phyloP scores from a whole-genome alignment of 2,329 filamentous ascomycete species.

The Metarhizium guizhouense region DNA sequence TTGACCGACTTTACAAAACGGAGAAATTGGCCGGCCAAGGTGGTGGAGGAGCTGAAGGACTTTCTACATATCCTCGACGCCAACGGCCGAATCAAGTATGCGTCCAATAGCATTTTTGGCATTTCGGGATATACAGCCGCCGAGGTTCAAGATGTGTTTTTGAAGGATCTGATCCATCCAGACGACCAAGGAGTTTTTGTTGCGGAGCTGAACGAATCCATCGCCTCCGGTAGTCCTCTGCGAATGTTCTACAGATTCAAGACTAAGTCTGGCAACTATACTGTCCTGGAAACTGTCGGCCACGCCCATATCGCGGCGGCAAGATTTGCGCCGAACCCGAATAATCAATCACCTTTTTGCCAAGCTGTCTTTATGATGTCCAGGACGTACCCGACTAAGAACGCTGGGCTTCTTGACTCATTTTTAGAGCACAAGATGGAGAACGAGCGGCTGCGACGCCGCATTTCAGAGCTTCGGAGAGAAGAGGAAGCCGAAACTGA shows the following conservation, averaged over 20 bases:
- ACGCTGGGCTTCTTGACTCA: constrained; percentile 75
- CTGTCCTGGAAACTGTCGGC: constrained; percentile 84
- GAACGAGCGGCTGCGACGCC: constrained; percentile 76
- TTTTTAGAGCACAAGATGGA: constrained; percentile 97
- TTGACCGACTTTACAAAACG: constrained; percentile 52
- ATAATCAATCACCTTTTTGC: constrained; percentile 62
- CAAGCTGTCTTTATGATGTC: constrained; percentile 92
- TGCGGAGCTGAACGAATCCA: constrained; percentile 81
- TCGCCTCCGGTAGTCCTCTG: constrained; percentile 68
- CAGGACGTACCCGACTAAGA: constrained; percentile 81
- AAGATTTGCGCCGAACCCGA: constrained; percentile 51
- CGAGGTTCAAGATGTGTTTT: constrained; percentile 64
- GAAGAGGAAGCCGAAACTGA: constrained; percentile 79
- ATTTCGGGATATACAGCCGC: constrained; percentile 68
- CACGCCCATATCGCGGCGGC: constrained; percentile 79
- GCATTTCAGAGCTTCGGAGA: constrained; percentile 74
- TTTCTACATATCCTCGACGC: constrained; percentile 80
- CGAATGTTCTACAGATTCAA: constrained; percentile 84
- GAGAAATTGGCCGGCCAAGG: constrained; percentile 75
- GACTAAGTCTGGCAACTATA: constrained; percentile 60
- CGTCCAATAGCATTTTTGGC: constrained; percentile 66
- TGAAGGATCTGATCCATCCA: constrained; percentile 76
- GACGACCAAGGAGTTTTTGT: constrained; percentile 79
- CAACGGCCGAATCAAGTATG: constrained; percentile 74
- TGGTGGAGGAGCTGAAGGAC: constrained; percentile 84